Base-by-base conservation (phyloP, 805 yeast species). In the Vanderwaltozyma tropicalis region DNA sequence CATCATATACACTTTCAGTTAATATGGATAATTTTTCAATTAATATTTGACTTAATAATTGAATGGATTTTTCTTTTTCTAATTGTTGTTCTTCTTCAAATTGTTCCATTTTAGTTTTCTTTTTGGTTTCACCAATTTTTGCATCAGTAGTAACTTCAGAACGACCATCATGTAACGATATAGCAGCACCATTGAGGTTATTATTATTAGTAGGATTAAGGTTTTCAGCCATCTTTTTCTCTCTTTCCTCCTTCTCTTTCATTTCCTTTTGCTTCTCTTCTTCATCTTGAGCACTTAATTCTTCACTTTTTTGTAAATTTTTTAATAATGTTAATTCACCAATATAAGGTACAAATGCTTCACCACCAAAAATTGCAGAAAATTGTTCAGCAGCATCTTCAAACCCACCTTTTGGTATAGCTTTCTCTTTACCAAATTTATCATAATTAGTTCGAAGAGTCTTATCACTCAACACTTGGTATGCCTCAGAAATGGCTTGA, bases 251-350 rank as follows among this genome's bases (percentile, higher is more conserved):
- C 38, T 50, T 47, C 37, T 50, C 53, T 42, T 51, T 50, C 39
- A 61, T 61, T 35, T 60, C 61, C 21, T 49, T 55, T 24, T 55
- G 58, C 31, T 55, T 64, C 20, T 63, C 66, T 25, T 55, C 59
- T 25, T 70, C 72, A 27, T 67, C 75, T 38, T 64, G 69, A 34
- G 69, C 67, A 27, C 63, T 66, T 40, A 73, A 52, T 41, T 73
- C 77, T 42, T 72, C 71, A 33, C 73, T 64, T 55, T 80, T 78
- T 29, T 80, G 72, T 55, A 92, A 63, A 48, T 87, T 94, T 50
- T 75, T 76, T 53, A 92, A 60, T 56, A 88, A 67, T 21, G 87
- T 74, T 43, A 87, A 63, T 56, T 92, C 95, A 5, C 98, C 98
- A 49, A 89, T 84, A 70, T 87, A 80, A 34, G 80, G 78, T 25